These are phyloP conservation scores for Hypomyces perniciosus DNA, from an alignment of 2,329 filamentous ascomycete genomes.

Conservation along the genomic window DNA sequence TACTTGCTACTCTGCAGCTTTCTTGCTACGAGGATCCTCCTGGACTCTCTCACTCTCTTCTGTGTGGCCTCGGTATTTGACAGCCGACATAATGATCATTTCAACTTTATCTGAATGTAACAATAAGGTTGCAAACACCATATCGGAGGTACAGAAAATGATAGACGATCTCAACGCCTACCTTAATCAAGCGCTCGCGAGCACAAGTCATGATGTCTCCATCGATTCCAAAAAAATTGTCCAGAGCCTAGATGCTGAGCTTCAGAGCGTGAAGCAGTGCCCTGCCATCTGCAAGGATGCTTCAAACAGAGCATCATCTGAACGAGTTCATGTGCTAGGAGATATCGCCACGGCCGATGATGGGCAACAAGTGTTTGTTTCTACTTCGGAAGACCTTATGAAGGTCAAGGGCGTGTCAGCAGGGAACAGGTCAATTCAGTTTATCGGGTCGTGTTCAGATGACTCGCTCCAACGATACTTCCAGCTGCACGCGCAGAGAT, in stretches of 20 bases:
- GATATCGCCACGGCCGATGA: constrained; percentile 14
- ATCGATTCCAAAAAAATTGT: not conserved
- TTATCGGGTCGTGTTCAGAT: constrained; percentile 11
- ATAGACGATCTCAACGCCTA: not conserved
- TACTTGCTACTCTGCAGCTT: too few species aligned
- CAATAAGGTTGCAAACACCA: not conserved
- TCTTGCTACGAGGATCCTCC: too few species aligned
- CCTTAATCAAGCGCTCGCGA: not conserved
- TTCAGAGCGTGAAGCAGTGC: constrained; percentile 6
- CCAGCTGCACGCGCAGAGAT: too few species aligned
- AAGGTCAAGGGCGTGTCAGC: constrained; percentile 10
- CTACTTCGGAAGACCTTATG: constrained; percentile 16
- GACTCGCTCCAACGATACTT: not conserved
- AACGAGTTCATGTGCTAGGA: constrained; percentile 16
- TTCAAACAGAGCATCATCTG: constrained; percentile 9
- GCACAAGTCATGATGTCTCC: not conserved
- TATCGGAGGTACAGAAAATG: not conserved
- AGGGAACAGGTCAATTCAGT: constrained; percentile 1
- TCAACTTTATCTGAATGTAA: constrained; percentile 3
- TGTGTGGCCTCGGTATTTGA: too few species aligned
- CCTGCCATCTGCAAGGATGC: constrained; percentile 10
- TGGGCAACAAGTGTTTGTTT: constrained; percentile 15
- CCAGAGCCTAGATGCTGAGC: constrained; percentile 1
- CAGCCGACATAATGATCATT: constrained; percentile 2
- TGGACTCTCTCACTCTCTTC: too few species aligned